Evolutionary conservation across 768 basidiomycete genomes (phyloP).

Genomic region (Rhodosporidiobolus sp.): DNA sequence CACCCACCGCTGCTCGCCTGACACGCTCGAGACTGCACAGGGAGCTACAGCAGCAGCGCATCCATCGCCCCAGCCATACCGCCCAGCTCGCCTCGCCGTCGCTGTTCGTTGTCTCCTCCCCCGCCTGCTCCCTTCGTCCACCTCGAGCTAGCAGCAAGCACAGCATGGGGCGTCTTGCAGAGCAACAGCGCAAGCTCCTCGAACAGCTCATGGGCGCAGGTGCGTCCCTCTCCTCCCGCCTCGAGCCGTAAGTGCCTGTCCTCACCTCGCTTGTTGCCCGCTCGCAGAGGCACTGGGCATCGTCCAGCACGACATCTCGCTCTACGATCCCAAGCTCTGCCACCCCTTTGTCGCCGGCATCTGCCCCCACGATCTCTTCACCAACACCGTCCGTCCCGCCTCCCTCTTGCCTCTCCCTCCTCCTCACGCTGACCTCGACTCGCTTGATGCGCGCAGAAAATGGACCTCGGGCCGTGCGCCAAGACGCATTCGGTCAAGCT

Average conservation of each 20-base stretch:
- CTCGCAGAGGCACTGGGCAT: constrained; percentile 98
- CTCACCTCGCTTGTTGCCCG: not conserved
- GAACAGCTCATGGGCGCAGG: constrained; percentile 39
- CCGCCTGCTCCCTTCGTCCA: not conserved
- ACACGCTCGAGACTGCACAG: too few species aligned
- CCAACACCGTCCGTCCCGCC: constrained; percentile 76
- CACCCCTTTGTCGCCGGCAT: constrained; percentile 96
- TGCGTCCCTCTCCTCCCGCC: not conserved
- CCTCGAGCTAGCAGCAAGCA: not conserved
- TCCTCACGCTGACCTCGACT: not conserved
- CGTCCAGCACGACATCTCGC: constrained; percentile 80
- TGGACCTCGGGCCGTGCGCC: constrained; percentile 97
- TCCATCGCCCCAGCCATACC: too few species aligned
- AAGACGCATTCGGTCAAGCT: constrained; percentile 92
- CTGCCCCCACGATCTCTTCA: constrained; percentile 96
- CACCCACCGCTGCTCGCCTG: too few species aligned
- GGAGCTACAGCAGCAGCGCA: too few species aligned
- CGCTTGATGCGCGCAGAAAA: constrained; percentile 65
- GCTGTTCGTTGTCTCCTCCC: too few species aligned
- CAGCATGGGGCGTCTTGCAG: constrained; percentile 14
- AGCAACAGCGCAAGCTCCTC: constrained; percentile 36
- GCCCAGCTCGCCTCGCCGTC: too few species aligned
- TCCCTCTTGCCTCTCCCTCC: not conserved
- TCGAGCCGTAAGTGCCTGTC: not conserved
- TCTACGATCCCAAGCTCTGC: constrained; percentile 97